Conservation (phyloP, 805 yeast genomes). For the Candida insectalens region DNA sequence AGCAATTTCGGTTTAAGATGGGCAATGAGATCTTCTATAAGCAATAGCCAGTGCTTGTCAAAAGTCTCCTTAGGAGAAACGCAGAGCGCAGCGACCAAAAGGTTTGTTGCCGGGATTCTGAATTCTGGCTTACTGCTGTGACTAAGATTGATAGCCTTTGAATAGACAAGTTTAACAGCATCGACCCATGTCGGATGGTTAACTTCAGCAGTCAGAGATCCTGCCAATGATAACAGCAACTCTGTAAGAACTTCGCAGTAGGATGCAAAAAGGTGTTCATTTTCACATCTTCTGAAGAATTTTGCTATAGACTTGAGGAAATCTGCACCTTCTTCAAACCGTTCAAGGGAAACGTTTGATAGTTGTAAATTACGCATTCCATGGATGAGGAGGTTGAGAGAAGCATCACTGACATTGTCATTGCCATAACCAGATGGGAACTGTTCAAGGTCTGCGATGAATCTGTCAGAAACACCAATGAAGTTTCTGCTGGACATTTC, state of each 20-base stretch:
- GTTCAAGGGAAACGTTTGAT: conserved; percentile 78
- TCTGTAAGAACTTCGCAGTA: conserved; percentile 79
- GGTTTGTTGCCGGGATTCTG: conserved; percentile 62
- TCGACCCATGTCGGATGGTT: conserved; percentile 94
- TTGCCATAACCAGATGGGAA: conserved; percentile 42
- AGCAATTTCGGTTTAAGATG: conserved; percentile 54
- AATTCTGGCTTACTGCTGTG: too few relatives aligned
- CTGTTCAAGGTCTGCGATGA: conserved; percentile 86
- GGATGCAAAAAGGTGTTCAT: conserved; percentile 57
- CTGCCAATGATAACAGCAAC: conserved; percentile 74
- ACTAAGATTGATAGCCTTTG: conserved; percentile 35
- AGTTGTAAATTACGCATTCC: conserved; percentile 85
- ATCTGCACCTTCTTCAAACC: conserved; percentile 88
- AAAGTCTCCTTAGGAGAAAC: conserved; percentile 77
- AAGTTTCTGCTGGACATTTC: conserved; percentile 82
- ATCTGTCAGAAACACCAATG: conserved; percentile 82
- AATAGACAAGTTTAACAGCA: conserved; percentile 57
- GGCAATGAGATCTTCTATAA: conserved; percentile 53
- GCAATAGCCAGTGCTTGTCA: conserved; percentile 55
- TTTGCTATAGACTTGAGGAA: conserved; percentile 79
- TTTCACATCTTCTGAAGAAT: conserved; percentile 60
- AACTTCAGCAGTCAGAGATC: conserved; percentile 82
- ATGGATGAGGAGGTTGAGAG: conserved; percentile 64
- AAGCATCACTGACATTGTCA: conserved; percentile 28
- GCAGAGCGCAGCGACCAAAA: conserved; percentile 65